Evolutionary conservation across 2,329 filamentous ascomycete species (phyloP).

Genomic region (Dothiorella sarmentorum): DNA sequence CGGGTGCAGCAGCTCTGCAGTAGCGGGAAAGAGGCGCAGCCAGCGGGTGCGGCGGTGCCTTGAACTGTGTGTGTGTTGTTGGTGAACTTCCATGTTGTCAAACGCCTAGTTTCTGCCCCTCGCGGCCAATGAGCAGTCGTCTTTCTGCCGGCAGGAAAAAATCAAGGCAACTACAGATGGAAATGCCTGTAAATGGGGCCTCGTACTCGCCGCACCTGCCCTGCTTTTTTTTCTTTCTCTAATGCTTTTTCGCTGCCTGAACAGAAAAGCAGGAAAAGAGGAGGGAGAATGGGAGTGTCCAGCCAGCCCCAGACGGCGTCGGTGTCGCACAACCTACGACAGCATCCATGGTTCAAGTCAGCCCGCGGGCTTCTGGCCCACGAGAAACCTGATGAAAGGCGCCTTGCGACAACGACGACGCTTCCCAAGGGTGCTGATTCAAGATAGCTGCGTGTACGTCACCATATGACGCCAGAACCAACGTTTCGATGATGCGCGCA

Average conservation of each 20-base stretch:
- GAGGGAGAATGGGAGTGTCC: too few relatives aligned
- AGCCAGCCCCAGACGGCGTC: too few relatives aligned
- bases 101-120: background rate
- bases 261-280: background rate
- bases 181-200: background rate
- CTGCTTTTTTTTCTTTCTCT: background rate
- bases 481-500: background rate
- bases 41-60: background rate
- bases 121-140: background rate
- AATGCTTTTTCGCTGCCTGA: background rate
- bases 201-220: background rate
- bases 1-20: background rate
- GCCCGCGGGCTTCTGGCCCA: too few relatives aligned
- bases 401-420: too few relatives aligned
- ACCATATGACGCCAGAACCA: background rate
- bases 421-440: too few relatives aligned
- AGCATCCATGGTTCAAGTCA: too few relatives aligned
- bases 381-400: too few relatives aligned
- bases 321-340: too few relatives aligned
- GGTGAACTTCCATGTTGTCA: too few relatives aligned
- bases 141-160: slow-evolving; percentile 5
- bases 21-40: too few relatives aligned
- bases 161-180: background rate
- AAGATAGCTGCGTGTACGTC: background rate
- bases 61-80: background rate